Percentiles rank a stretch among this genome's conserved stretches.
Conservation (phyloP, 164 flowering plant species). For the Aristolochia contorta region DNA sequence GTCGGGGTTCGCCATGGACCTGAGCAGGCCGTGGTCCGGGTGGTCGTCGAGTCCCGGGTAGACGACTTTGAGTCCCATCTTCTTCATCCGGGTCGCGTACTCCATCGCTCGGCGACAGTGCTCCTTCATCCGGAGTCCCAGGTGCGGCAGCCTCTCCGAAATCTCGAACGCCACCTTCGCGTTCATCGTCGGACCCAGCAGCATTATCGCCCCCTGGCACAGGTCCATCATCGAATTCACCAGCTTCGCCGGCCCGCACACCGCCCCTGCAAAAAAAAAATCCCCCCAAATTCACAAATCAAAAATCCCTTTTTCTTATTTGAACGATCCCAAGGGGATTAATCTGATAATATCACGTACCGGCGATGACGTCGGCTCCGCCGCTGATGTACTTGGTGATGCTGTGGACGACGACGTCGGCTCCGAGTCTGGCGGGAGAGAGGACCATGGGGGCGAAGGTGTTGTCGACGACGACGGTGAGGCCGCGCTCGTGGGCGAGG, state of each 20-base stretch:
- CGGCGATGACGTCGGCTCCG: constrained; percentile 88
- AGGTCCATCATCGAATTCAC: constrained; percentile 94
- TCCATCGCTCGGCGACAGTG: constrained; percentile 64
- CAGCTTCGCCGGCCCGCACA: constrained; percentile 73
- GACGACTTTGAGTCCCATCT: constrained; percentile 77
- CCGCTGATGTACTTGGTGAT: constrained; percentile 87
- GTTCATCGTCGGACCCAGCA: constrained; percentile 92
- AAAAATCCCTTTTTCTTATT: not conserved
- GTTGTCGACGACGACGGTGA: constrained; percentile 76
- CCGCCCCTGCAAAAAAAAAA: constrained; percentile 79
- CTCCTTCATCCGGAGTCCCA: constrained; percentile 79
- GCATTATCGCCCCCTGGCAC: constrained; percentile 78
- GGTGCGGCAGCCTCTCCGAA: constrained; percentile 73
- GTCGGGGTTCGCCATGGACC: constrained; percentile 47
- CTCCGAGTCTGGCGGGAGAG: constrained; percentile 82
- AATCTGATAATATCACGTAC: too few relatives aligned
- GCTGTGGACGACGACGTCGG: constrained; percentile 89
- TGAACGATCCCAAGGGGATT: too few relatives aligned
- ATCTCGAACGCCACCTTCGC: constrained; percentile 87
- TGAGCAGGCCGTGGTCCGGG: constrained; percentile 53
- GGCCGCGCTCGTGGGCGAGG: constrained; percentile 68
- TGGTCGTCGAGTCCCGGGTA: constrained; percentile 92
- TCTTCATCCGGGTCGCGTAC: constrained; percentile 65
- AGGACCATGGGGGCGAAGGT: constrained; percentile 87
- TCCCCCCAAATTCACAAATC: too few relatives aligned